Base-by-base conservation (phyloP, 2,329 filamentous ascomycete genomes). In the Penicillium sp. region DNA sequence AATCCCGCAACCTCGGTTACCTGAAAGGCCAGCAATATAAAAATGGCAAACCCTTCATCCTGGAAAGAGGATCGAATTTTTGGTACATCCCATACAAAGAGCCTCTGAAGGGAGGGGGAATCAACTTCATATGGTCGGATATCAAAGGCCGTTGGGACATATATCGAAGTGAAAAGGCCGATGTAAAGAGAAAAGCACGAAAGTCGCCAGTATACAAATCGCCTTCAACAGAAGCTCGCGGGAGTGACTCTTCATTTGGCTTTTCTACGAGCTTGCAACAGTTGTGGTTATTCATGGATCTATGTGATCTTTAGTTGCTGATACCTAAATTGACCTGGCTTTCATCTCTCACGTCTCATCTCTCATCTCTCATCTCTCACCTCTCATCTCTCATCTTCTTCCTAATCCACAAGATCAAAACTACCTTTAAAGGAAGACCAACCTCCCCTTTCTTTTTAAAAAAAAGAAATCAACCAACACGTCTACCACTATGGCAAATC, bases 31-130 rank as follows among this genome's bases (percentile, higher is more conserved):
- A 55, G 19, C 19, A 39, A 40, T 59, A 40, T 24, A 39, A 46
- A 46, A 46, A 35, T 11, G 39, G 19, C 36, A 40, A 36, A 36
- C 22, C 36, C 35, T 55, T 58, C 11, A 50, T 18, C 36, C 9
- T 3, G 22, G 2, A 14, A 24, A 10, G 6, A 50, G 31, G 44
- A 49, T 19, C 4, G 51, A 24, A 50, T 24, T 1, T 39, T 55
- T 51, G 51, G 51, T 18, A 55, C 37, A 51, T 55, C 46, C 35
- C 56, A 27, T 58, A 59, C 51, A 47, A 50, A 47, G 39, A 51
- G 27, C 51, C 56, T 49, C 18, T 36, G 24, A 44, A 54, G 18
- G 41, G 22, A 44, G 27, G 4, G 22, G 3, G 41, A n/a, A 31
- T 27, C 10, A 27, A 31, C 41, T 44, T 5, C 14, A 27, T 27